phyloP scores from a whole-genome alignment of 768 basidiomycete species.

The Tubosaeta sp. region DNA sequence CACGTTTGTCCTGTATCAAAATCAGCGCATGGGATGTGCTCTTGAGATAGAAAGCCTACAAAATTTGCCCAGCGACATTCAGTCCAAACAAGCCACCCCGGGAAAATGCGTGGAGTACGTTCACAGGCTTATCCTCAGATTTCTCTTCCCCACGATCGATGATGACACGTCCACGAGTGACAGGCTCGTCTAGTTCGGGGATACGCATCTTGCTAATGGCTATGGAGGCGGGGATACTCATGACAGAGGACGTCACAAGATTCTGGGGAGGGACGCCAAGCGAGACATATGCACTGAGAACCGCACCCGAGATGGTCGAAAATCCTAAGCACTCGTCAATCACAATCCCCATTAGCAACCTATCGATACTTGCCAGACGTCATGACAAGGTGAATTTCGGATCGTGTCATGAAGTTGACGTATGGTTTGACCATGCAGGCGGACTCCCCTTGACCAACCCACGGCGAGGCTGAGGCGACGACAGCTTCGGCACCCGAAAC shows the following conservation, averaged over 20 bases:
- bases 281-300: conserved; percentile 77
- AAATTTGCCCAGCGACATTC: conserved; percentile 81
- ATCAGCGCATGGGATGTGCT: conserved; percentile 7
- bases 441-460: conserved; percentile 87
- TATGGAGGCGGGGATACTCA: conserved; percentile 94
- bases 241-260: conserved; percentile 83
- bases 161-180: conserved; percentile 76
- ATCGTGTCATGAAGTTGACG: conserved; percentile 79
- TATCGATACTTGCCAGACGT: conserved; percentile 55
- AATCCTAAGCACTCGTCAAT: conserved; percentile 44
- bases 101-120: conserved; percentile 86
- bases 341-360: neutral
- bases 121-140: conserved; percentile 54
- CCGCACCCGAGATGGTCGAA: conserved; percentile 90
- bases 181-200: conserved; percentile 81
- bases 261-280: conserved; percentile 77
- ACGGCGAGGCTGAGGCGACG: conserved; percentile 90
- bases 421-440: conserved; percentile 84
- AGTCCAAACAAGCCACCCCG: conserved; percentile 82
- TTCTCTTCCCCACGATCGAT: conserved; percentile 71
- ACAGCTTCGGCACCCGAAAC: conserved; percentile 95
- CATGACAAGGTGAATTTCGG: conserved; percentile 85
- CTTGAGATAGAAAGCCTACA: conserved; percentile 41
- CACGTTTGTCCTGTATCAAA: conserved; percentile 60
- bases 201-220: conserved; percentile 85